These are phyloP conservation scores for Biancaea sappan DNA, from an alignment of 306 rosid genomes.

Conservation along the genomic window DNA sequence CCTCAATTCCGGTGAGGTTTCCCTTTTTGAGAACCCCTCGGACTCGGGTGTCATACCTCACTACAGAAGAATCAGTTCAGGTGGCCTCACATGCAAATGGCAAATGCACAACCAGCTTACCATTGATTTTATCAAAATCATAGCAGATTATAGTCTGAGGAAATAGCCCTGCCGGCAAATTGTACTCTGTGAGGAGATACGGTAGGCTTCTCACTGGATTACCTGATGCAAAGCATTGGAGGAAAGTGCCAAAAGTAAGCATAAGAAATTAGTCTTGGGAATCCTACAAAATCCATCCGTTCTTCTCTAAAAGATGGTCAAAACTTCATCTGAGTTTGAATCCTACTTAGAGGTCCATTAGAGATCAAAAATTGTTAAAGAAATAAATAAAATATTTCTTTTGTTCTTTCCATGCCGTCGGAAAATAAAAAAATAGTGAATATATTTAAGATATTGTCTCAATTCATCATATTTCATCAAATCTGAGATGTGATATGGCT, in stretches of 20 bases:
- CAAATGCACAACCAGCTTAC: slow-evolving; percentile 74
- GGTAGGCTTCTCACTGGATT: slow-evolving; percentile 72
- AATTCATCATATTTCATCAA: too few species aligned
- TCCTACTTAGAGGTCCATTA: too few species aligned
- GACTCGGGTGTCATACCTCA: slow-evolving; percentile 73
- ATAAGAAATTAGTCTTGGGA: not conserved
- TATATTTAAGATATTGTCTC: too few species aligned
- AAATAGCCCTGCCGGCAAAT: slow-evolving; percentile 81
- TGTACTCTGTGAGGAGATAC: slow-evolving; percentile 85
- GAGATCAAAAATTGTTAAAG: too few species aligned
- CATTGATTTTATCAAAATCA: slow-evolving; percentile 75
- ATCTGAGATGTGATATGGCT: too few species aligned
- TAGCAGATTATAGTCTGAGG: slow-evolving; percentile 77
- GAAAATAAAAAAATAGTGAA: too few species aligned
- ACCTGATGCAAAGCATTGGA: slow-evolving; percentile 51
- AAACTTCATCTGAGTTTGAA: too few species aligned
- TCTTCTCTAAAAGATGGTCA: too few species aligned
- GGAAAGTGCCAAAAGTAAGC: not conserved
- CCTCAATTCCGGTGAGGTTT: slow-evolving; percentile 74
- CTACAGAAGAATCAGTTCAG: slow-evolving; percentile 81
- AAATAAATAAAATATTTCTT: too few species aligned
- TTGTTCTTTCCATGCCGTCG: too few species aligned
- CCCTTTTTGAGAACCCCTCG: slow-evolving; percentile 78
- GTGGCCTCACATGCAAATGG: slow-evolving; percentile 75
- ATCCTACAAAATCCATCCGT: too few species aligned